Base-by-base conservation (phyloP, 306 rosid genomes). In the Cucurbita argyrosperma region DNA sequence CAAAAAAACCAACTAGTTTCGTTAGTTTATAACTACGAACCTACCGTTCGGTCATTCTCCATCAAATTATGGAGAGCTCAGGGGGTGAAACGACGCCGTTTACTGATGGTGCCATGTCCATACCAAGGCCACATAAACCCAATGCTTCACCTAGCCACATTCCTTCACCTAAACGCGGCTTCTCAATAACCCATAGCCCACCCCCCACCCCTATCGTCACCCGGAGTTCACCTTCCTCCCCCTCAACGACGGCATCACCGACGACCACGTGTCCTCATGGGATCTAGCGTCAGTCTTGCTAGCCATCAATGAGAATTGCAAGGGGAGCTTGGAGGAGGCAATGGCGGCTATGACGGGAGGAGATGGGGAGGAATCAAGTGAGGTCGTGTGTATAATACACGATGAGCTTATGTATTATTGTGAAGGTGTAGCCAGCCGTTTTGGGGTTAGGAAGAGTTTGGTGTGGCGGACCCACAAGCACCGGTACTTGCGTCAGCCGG, bases 381-480 rank as follows among this genome's bases (percentile, higher is more conserved):
- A 15, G 55, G 18, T 78, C 37, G 78, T 82, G 52, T 88, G 89
- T 35, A 74, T 88, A 16, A 78, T 88, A 47, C 79, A 84, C 8
- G 93, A 86, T 68, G 76, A 80, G 40, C 0, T 74, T 1, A 79
- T 65, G 71, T 51, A 76, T 49, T 86, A 78, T 76, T 19, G 85
- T 57, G 85, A 75, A 57, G 76, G 16, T 2, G 82, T 86, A 50
- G 84, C 90, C 1, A 51, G 71, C 26, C 75, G 10, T 55, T 23
- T 86, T 21, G 40, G 55, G 21, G 35, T 67, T 6, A 18, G 72
- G 16, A 67, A 19, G 21, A 19, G 72, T 13, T 0, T 67, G 54
- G 72, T 67, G 54, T 4, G 46, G 0, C 18, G 72, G 10, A 67
- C 72, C 1, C 21, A 45, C 72, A 0, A 67, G 56, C 2, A 19